A percentile compares a stretch with the other conserved stretches of the same genome.
These are phyloP conservation scores for Crithidia expoeki DNA, from an alignment of 208 protist genomes.

Conservation along the genomic window DNA sequence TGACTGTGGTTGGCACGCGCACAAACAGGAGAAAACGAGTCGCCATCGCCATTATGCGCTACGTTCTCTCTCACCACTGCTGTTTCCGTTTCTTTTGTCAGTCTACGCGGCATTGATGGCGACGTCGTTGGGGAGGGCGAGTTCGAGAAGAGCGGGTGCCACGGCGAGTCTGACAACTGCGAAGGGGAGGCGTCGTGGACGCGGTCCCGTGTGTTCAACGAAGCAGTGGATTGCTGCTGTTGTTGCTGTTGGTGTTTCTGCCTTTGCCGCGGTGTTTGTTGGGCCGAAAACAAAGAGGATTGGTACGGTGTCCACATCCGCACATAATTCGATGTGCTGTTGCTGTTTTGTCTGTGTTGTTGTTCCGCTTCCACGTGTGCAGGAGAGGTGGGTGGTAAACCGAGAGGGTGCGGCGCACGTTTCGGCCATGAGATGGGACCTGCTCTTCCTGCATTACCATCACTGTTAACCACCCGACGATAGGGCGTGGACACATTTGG, in stretches of 20 bases:
- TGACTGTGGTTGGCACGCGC: no score
- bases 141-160: slow-evolving; percentile 16
- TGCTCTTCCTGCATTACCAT: no score
- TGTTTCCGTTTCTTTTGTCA: neutral
- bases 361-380: neutral
- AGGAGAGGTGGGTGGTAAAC: slow-evolving; percentile 13
- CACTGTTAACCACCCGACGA: no score
- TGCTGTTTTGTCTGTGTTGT: neutral
- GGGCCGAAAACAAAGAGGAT: neutral
- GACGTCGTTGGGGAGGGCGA: slow-evolving; percentile 11
- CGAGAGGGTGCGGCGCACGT: neutral
- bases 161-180: neutral
- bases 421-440: neutral
- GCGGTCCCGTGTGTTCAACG: neutral
- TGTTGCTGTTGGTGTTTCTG: neutral
- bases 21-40: no score
- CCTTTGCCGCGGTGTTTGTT: neutral
- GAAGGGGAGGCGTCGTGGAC: neutral
- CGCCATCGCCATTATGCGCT: no score
- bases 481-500: no score
- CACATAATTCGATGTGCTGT: neutral
- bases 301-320: slow-evolving; percentile 4
- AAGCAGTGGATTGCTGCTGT: neutral
- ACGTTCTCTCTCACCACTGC: neutral
- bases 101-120: neutral